Evolutionary conservation across 768 basidiomycete species (phyloP).

Genomic region (Pilatotrama ljubarskyi): DNA sequence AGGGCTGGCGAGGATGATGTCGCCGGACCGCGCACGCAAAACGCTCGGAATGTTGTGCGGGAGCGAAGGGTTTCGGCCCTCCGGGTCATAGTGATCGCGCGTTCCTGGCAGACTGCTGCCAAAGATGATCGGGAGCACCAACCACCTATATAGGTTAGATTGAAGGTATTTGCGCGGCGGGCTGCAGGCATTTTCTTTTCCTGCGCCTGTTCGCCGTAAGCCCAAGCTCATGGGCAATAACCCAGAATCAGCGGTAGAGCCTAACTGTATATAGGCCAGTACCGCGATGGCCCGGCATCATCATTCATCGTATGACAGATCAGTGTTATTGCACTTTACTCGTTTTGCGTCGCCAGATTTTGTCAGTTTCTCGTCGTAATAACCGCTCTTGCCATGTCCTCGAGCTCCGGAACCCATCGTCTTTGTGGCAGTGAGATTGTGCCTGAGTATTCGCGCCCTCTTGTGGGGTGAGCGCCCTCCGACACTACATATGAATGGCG

Average conservation of each 20-base stretch:
- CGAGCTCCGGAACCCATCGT: constrained; percentile 16
- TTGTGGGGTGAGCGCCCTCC: constrained; percentile 14
- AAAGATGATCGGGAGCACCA: constrained; percentile 19
- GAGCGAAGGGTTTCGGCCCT: constrained; percentile 15
- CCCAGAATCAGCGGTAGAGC: constrained; percentile 9
- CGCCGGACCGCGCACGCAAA: constrained; percentile 13
- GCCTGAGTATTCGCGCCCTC: constrained; percentile 21
- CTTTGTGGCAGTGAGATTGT: constrained; percentile 31
- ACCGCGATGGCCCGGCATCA: constrained; percentile 23
- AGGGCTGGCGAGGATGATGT: not conserved
- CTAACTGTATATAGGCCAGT: constrained; percentile 21
- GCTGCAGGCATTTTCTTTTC: constrained; percentile 6
- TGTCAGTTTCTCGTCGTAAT: constrained; percentile 13
- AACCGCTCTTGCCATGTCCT: constrained; percentile 6
- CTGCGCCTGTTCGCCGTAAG: not conserved
- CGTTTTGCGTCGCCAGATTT: constrained; percentile 18
- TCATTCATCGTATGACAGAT: constrained; percentile 28
- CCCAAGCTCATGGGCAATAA: not conserved
- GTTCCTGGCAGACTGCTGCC: constrained; percentile 22
- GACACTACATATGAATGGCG: constrained; percentile 23
- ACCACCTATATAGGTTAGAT: constrained; percentile 23
- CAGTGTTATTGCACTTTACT: constrained; percentile 24
- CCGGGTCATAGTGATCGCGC: constrained; percentile 23
- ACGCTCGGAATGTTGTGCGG: constrained; percentile 12
- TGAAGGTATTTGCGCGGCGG: constrained; percentile 23